Base-by-base conservation (phyloP, 2,329 filamentous ascomycete species). In the Xylaria sp. region DNA sequence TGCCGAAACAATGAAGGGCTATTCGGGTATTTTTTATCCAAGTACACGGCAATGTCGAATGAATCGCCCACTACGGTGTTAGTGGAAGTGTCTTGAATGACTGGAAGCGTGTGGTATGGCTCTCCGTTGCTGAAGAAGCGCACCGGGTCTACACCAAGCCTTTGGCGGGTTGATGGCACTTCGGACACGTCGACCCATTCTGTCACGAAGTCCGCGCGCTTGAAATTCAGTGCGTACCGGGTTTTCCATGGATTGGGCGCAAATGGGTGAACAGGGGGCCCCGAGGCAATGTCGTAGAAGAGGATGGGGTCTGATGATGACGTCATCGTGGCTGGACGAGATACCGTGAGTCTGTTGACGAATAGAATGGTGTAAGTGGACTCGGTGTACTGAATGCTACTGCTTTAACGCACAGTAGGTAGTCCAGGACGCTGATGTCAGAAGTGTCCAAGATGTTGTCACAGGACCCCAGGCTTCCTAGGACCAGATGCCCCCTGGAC, bases 41-140 rank as follows among this genome's bases (percentile, higher is more conserved):
- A 80, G 71, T 89, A 86, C 29, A 84, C 76, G 6, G 89, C 89
- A 66, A 91, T 91, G 59, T 90, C 89, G 72, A 90, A 89, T 2
- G 87, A 87, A 77, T 91, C 89, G 5, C 89, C 89, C 2, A 90
- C 62, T 0, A 80, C 57, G 0, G 76, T 65, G 5, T 72, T 73
- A 0, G 81, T 84, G 20, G 72, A 62, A 0, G 79, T 74, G 57
- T 90, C 85, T 0, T 78, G 71, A 25, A 90, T 75, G 47, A 90
- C 81, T 1, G 89, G 89, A 0, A 91, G 81, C 1, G 89, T 91
- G 76, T 82, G 82, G 78, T 82, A 90, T 71, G 88, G 85, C 38
- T 77, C 79, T 47, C 87, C 87, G 70, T 90, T 84, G 68, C 80
- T 80, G 63, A 85, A 83, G 66, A 84, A 86, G 72, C 88, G 87